Base-by-base conservation (phyloP, 2,329 filamentous ascomycete genomes). In the Ceratocystis smalleyi region DNA sequence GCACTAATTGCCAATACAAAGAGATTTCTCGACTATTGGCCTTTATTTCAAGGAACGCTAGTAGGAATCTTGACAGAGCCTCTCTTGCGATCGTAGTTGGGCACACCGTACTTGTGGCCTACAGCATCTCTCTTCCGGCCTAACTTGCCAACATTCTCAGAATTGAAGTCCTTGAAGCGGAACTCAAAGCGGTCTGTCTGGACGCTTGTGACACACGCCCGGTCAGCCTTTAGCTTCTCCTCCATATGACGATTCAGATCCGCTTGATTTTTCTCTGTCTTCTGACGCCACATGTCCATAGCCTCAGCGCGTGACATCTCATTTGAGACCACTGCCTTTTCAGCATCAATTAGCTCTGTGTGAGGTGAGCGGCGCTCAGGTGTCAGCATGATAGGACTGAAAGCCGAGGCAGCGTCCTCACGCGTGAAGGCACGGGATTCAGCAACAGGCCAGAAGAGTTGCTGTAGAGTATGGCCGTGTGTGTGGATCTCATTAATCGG, bases 11-110 rank as follows among this genome's bases (percentile, higher is more conserved):
- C 10, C 22, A 24, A 49, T 22, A n/a, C 45, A 49, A 49, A 49
- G 7, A 8, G 10, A 19, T 24, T 49, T 6, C 45, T 5, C 3
- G 22, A 22, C n/a, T 24, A 5, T 24, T 22, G 22, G 10, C 17
- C 22, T 32, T 5, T 55, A 27, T 55, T 57, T 77, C 69, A 82
- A 66, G 79, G 80, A 64, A 86, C 82, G 63, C 77, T 80, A 43
- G 80, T 85, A 24, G 85, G 84, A 70, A 87, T 87, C 78, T 87
- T 87, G 75, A 85, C 74, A 71, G 80, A 71, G n/a, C 82, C 84
- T 69, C 79, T 81, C 74, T 79, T 81, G 65, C 85, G 78, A 70
- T 88, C 85, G 70, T 82, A 77, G 68, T 78, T 76, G 10, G 85
- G 84, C 67, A 78, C 79, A 67, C 85, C 85, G 69, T 88, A 88